phyloP scores from a whole-genome alignment of 1,284 basidiomycete species.

The Ceratobasidium sp. region DNA sequence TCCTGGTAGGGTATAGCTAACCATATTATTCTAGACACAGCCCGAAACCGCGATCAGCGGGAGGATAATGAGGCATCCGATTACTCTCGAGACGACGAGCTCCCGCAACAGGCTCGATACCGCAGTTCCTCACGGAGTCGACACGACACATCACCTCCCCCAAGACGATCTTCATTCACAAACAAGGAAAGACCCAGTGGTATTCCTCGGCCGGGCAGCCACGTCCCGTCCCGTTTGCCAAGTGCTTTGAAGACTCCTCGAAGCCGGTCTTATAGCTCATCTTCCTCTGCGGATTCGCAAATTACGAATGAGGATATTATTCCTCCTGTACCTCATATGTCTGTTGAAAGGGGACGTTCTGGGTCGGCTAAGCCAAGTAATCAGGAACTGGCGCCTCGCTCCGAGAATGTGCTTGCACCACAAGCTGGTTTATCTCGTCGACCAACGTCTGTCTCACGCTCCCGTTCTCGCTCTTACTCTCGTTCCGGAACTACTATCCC shows the following conservation, averaged over 20 bases:
- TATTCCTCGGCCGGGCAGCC: constrained; percentile 6
- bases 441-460: not conserved
- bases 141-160: not conserved
- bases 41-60: not conserved
- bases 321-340: constrained; percentile 18
- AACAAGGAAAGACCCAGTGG: constrained; percentile 2
- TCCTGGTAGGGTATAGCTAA: not conserved
- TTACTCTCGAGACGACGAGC: constrained; percentile 13
- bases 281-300: constrained; percentile 12
- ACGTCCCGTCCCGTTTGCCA: constrained; percentile 8
- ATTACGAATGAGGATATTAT: not conserved
- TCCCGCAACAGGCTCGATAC: not conserved
- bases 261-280: constrained; percentile 18
- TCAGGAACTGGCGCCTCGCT: not conserved
- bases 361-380: not conserved
- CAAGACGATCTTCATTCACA: not conserved
- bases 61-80: not conserved
- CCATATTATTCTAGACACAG: not conserved
- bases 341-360: not conserved
- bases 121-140: not conserved
- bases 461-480: constrained; percentile 6
- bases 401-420: not conserved
- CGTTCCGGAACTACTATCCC: not conserved
- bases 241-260: constrained; percentile 11
- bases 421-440: constrained; percentile 24